These are phyloP conservation scores for Hymenoscyphus repandus DNA, from an alignment of 2,329 filamentous ascomycete genomes.

Conservation along the genomic window DNA sequence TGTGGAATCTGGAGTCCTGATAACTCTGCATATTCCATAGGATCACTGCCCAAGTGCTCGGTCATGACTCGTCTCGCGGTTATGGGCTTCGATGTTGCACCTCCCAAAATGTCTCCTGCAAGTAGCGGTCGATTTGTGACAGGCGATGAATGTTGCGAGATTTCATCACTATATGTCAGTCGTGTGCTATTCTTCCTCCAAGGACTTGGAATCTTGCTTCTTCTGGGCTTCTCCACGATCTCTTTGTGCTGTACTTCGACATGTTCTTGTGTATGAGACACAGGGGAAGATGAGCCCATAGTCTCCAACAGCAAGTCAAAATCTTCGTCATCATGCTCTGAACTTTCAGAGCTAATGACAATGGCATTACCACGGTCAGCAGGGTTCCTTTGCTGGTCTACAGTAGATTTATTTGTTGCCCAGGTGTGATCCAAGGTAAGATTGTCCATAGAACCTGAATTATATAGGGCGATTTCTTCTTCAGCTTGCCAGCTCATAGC, in stretches of 20 bases:
- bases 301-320: constrained; percentile 31
- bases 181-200: constrained; percentile 30
- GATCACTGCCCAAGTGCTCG: constrained; percentile 4
- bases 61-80: constrained; percentile 10
- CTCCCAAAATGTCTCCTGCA: constrained; percentile 4
- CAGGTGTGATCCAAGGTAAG: constrained; percentile 17
- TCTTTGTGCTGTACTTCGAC: constrained; percentile 3
- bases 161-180: constrained; percentile 29
- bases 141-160: constrained; percentile 21
- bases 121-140: constrained; percentile 2
- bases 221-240: constrained; percentile 22
- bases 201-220: constrained; percentile 29
- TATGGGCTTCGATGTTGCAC: constrained; percentile 8
- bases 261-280: constrained; percentile 8
- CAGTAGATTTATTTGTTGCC: constrained; percentile 24
- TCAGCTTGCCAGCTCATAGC: constrained; percentile 29
- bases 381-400: constrained; percentile 21
- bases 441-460: constrained; percentile 7
- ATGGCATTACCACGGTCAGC: constrained; percentile 21
- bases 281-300: constrained; percentile 29
- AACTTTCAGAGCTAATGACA: constrained; percentile 25
- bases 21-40: constrained; percentile 16
- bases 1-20: constrained; percentile 28
- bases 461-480: constrained; percentile 12
- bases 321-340: constrained; percentile 24